Conservation (phyloP, 1,284 basidiomycete genomes). For the Cutaneotrichosporon sp. region DNA sequence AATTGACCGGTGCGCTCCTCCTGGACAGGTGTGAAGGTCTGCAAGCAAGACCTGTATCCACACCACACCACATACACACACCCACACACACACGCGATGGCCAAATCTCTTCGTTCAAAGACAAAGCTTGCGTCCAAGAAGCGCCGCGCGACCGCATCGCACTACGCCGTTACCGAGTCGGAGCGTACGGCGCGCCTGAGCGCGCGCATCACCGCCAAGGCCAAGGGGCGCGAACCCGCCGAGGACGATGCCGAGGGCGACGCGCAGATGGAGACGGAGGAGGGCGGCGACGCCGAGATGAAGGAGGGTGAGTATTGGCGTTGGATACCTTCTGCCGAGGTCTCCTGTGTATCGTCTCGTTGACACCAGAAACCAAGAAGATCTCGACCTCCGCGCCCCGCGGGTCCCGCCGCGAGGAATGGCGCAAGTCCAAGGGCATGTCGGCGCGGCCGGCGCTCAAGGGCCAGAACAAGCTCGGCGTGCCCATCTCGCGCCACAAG, state of each 20-base stretch:
- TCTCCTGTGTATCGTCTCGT: not conserved
- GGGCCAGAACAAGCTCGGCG: conserved; percentile 35
- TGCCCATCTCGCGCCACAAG: conserved; percentile 30
- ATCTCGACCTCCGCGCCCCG: conserved; percentile 47
- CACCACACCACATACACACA: too few relatives aligned
- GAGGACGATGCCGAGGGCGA: conserved; percentile 58
- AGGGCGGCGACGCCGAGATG: conserved; percentile 22
- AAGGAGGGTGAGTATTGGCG: conserved; percentile 19
- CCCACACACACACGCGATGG: conserved; percentile 59
- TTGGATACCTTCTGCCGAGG: too few relatives aligned
- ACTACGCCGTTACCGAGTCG: conserved; percentile 79
- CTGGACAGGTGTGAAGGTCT: not conserved
- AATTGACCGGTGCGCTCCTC: not conserved
- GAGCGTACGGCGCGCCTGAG: conserved; percentile 74
- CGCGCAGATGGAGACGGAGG: conserved; percentile 63
- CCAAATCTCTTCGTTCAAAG: conserved; percentile 87
- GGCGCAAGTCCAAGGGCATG: conserved; percentile 47
- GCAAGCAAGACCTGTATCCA: not conserved
- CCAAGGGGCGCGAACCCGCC: conserved; percentile 76
- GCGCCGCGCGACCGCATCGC: conserved; percentile 74
- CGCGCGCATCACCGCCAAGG: conserved; percentile 61
- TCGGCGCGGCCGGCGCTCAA: conserved; percentile 32
- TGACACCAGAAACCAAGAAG: conserved; percentile 29
- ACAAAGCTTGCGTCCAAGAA: conserved; percentile 76
- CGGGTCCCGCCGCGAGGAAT: conserved; percentile 43